Conservation (phyloP, 805 yeast species). For the Barnettozyma vustinii region DNA sequence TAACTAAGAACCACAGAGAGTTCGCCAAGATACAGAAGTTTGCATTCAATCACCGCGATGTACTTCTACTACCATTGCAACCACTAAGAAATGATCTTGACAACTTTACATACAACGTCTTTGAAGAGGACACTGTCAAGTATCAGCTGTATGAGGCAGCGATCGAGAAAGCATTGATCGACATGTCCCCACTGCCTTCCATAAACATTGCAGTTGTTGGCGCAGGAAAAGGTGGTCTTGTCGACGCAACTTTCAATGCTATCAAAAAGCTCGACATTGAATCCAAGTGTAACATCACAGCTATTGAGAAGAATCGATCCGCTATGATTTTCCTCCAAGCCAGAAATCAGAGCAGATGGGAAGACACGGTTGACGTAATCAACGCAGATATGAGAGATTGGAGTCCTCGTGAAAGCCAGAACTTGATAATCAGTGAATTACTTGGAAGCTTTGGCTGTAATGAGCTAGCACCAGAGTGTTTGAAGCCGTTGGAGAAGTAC, state of each 20-base stretch:
- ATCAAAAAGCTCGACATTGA: conserved; percentile 27
- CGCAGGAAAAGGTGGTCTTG: conserved; percentile 84
- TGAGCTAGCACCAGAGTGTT: conserved; percentile 82
- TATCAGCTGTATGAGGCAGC: conserved; percentile 51
- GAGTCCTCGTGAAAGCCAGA: conserved; percentile 35
- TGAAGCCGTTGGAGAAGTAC: conserved; percentile 39
- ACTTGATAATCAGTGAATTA: conserved; percentile 73
- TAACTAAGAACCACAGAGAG: conserved; percentile 28
- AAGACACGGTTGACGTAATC: conserved; percentile 42
- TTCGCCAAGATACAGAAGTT: conserved; percentile 27
- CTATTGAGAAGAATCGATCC: conserved; percentile 68
- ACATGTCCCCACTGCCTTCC: conserved; percentile 13
- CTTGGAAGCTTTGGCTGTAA: conserved; percentile 92
- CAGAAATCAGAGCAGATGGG: conserved; percentile 51
- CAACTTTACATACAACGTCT: conserved; percentile 55
- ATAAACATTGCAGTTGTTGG: conserved; percentile 62
- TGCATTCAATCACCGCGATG: conserved; percentile 24
- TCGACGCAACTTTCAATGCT: conserved; percentile 46
- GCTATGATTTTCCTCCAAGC: conserved; percentile 48
- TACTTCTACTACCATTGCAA: conserved; percentile 54
- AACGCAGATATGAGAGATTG: conserved; percentile 55
- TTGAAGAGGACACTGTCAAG: conserved; percentile 67
- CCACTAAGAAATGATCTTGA: conserved; percentile 60
- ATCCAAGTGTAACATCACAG: conserved; percentile 35
- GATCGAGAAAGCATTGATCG: conserved; percentile 21